phyloP scores from a whole-genome alignment of 257 asterid genomes.

The Petrea volubilis region DNA sequence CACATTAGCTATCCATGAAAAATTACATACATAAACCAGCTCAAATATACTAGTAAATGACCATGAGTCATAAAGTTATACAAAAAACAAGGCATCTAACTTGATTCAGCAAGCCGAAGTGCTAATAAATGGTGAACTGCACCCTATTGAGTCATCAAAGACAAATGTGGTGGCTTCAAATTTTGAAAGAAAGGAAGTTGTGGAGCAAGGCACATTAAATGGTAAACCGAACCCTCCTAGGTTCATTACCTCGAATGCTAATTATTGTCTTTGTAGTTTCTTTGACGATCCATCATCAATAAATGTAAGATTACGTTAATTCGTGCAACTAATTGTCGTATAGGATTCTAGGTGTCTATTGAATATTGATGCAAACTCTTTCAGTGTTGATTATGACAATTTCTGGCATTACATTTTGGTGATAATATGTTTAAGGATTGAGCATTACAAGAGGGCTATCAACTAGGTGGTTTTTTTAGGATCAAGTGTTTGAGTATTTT shows the following conservation, averaged over 20 bases:
- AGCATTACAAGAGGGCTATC: not conserved
- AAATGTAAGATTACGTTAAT: not conserved
- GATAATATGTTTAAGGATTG: not conserved
- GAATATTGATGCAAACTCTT: not conserved
- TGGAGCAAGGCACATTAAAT: constrained; percentile 37
- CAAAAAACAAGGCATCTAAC: constrained; percentile 24
- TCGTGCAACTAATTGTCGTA: not conserved
- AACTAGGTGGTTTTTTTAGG: not conserved
- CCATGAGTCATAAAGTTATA: constrained; percentile 29
- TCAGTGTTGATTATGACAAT: not conserved
- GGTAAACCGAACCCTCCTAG: constrained; percentile 45
- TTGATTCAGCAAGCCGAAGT: constrained; percentile 34
- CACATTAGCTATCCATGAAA: constrained; percentile 46
- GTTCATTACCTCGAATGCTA: constrained; percentile 45
- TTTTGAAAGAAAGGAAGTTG: constrained; percentile 39
- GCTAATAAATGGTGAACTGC: constrained; percentile 34
- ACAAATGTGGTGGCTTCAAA: constrained; percentile 25
- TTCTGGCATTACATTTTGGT: not conserved
- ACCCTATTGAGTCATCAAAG: constrained; percentile 34
- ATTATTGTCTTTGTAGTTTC: constrained; percentile 12
- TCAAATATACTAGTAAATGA: constrained; percentile 30
- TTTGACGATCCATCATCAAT: not conserved
- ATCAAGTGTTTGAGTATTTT: not conserved
- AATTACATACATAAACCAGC: constrained; percentile 27
- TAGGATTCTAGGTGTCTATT: not conserved